These are phyloP conservation scores for Moringa oleifera DNA, from an alignment of 345 rosid genomes.

Conservation along the genomic window DNA sequence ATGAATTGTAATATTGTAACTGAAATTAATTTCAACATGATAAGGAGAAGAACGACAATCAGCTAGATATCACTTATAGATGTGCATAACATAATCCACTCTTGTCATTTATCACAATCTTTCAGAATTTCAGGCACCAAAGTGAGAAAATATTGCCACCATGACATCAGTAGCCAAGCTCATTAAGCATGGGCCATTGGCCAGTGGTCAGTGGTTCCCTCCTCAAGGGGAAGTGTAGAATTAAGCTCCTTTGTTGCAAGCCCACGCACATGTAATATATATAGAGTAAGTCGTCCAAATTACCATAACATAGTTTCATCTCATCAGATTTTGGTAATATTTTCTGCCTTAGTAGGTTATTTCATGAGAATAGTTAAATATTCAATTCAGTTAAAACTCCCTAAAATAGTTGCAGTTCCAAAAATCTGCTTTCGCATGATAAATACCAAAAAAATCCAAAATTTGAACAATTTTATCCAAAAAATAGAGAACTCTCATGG, in stretches of 20 bases:
- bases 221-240: too few relatives aligned
- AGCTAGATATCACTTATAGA: neutral
- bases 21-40: too few relatives aligned
- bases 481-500: neutral
- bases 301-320: too few relatives aligned
- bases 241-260: too few relatives aligned
- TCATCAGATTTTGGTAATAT: neutral
- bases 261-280: too few relatives aligned
- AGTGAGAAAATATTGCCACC: neutral
- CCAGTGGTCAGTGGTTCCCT: too few relatives aligned
- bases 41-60: neutral
- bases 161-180: neutral
- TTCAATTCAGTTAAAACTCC: neutral
- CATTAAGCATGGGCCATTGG: too few relatives aligned
- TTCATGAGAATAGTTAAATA: neutral
- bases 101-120: neutral
- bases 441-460: neutral
- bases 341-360: neutral
- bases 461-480: too few relatives aligned
- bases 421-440: neutral
- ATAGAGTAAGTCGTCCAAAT: too few relatives aligned
- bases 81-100: neutral
- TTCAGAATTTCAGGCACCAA: neutral
- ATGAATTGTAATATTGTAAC: too few relatives aligned
- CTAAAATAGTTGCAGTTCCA: too few relatives aligned